Evolutionary conservation across 176 grass and related monocot genomes (phyloP), one percentile per base, ranked within the genome.

Genomic region (Triticum timopheevii): DNA sequence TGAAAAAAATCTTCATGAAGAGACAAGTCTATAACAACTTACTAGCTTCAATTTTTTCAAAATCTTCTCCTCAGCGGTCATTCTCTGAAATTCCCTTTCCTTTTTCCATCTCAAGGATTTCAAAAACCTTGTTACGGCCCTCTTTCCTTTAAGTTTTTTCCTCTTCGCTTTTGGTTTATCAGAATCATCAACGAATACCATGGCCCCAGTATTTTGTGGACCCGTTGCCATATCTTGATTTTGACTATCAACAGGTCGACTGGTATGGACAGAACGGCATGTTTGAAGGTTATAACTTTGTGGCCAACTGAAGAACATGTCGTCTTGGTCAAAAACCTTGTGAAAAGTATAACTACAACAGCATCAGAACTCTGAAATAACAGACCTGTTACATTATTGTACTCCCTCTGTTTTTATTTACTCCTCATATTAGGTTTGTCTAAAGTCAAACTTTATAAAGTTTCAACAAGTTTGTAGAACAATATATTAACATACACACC

Each of bases 61-160:
- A 87, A 98, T 96, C 75, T 98, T 96, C 86, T 98, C 96, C 86
- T 98, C 96, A 0, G 88, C 84, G 17, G 96, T 98, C 96, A 98
- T 98, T 83, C 88, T 92, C 87, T 95, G 81, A 86, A 94, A 92
- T 39, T 96, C 96, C 82, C 31, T 98, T 88, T 98, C 92, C 87
- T 95, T 98, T 79, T 98, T 94, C 92, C 92, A 95, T 86, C 96
- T 89, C 59, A 98, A 92, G 42, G 88, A 92, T 84, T 98, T 98
- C 73, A 98, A 75, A 93, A 95, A 98, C 82, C 78, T 95, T 79
- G 91, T 90, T 25, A 98, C 96, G 24, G 84, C 96, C 61, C 93
- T 94, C 77, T 82, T 98, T 36, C 96, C 93, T 92, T 96, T 96
- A 75, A 98, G 72, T 39, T 94, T 98, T 90, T 91, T 91, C 62